phyloP scores from a whole-genome alignment of 371 early-diverging fungal species.

The Mortierella sp. region DNA sequence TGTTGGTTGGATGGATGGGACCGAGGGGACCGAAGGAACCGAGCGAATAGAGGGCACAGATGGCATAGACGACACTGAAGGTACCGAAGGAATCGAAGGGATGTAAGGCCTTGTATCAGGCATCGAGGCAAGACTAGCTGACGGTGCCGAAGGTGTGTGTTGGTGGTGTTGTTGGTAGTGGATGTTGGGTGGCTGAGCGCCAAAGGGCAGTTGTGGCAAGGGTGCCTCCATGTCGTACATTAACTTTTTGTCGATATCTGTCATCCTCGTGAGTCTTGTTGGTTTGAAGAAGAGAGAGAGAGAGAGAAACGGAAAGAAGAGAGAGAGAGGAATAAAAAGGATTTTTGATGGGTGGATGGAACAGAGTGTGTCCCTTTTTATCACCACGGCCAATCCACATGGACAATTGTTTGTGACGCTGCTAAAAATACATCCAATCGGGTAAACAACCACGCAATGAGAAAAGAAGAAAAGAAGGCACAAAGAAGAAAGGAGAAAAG shows the following conservation, averaged over 20 bases:
- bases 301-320: not conserved
- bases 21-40: not conserved
- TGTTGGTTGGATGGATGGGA: not conserved
- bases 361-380: not conserved
- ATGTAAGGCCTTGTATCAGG: not conserved
- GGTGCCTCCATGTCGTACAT: not conserved
- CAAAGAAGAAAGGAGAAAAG: no score
- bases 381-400: not conserved
- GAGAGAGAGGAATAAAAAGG: not conserved
- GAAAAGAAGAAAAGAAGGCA: not conserved
- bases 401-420: not conserved
- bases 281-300: not conserved
- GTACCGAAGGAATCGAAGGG: not conserved
- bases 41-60: not conserved
- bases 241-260: not conserved
- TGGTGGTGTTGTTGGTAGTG: conserved; percentile 4
- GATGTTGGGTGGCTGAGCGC: not conserved
- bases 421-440: not conserved
- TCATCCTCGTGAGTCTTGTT: not conserved
- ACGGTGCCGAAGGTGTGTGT: not conserved
- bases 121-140: not conserved
- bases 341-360: not conserved
- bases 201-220: not conserved
- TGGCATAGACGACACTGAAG: not conserved
- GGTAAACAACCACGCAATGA: not conserved